Conservation (phyloP, 2,329 filamentous ascomycete genomes). For the Botrytis squamosa region DNA sequence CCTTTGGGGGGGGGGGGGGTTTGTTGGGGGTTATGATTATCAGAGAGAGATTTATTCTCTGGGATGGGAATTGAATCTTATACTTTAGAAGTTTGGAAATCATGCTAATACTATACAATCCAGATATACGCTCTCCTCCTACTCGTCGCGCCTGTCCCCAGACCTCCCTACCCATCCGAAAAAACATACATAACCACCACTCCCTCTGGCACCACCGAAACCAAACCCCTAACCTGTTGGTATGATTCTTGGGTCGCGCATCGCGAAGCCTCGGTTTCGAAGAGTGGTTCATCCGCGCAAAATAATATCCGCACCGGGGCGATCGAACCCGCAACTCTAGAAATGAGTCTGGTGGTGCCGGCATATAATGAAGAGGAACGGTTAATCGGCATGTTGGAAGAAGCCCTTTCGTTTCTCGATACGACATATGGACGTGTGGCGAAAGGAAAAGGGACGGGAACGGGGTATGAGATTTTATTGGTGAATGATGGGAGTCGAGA, state of each 20-base stretch:
- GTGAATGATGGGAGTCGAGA: constrained; percentile 89
- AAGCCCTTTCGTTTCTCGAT: constrained; percentile 86
- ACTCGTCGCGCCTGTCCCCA: constrained; percentile 77
- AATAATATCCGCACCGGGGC: constrained; percentile 44
- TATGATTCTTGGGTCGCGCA: constrained; percentile 70
- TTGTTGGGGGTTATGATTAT: background rate
- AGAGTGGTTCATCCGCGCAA: constrained; percentile 23
- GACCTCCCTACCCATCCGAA: constrained; percentile 71
- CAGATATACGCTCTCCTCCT: constrained; percentile 68
- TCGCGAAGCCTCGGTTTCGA: constrained; percentile 49
- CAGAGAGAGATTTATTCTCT: background rate
- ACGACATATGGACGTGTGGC: constrained; percentile 62
- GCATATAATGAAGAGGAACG: constrained; percentile 93
- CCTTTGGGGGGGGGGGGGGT: constrained; percentile 11
- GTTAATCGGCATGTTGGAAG: constrained; percentile 79
- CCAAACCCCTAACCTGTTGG: constrained; percentile 76
- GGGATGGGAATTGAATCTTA: background rate
- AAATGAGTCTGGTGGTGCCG: constrained; percentile 87
- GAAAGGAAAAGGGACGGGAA: constrained; percentile 37
- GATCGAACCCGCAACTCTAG: constrained; percentile 75
- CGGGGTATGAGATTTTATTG: constrained; percentile 81
- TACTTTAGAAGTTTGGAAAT: background rate
- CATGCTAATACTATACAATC: background rate
- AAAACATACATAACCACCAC: constrained; percentile 80
- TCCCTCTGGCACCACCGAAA: constrained; percentile 57